Conservation (phyloP, 208 protist species). For the Endotrypanum monterogeii region DNA sequence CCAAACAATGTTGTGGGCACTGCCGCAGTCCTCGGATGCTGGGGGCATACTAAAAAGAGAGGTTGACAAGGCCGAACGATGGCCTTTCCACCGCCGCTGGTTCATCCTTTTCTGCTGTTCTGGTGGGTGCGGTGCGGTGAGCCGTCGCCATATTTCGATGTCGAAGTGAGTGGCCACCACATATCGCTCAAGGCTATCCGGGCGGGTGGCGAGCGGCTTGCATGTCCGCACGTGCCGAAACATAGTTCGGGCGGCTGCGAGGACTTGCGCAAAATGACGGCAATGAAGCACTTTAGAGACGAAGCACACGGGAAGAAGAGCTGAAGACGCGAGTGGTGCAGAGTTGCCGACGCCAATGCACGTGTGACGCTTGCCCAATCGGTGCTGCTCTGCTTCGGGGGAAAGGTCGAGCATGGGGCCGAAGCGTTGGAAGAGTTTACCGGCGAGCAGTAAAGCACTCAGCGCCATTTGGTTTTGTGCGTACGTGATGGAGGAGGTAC, state of each 20-base stretch:
- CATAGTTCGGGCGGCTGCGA: slow-evolving; percentile 30
- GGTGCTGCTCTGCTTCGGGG: not conserved
- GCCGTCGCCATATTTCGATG: not conserved
- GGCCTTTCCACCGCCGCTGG: not conserved
- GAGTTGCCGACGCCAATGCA: not conserved
- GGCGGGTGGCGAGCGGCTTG: slow-evolving; percentile 39
- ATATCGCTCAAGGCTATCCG: slow-evolving; percentile 60
- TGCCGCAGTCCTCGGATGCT: slow-evolving; percentile 33
- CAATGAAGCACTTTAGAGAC: slow-evolving; percentile 71
- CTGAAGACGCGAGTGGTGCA: not conserved
- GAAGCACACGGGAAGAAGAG: slow-evolving; percentile 43
- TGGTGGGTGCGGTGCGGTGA: not conserved
- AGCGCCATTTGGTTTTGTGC: slow-evolving; percentile 81
- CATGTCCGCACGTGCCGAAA: slow-evolving; percentile 47
- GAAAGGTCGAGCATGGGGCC: not conserved
- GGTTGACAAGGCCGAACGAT: not conserved
- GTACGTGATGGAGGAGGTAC: slow-evolving; percentile 70
- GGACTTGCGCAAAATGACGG: slow-evolving; percentile 41
- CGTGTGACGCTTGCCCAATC: not conserved
- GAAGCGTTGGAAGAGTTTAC: slow-evolving; percentile 43
- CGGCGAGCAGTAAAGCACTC: slow-evolving; percentile 50
- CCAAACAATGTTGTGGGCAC: slow-evolving; percentile 44
- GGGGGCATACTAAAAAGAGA: slow-evolving; percentile 52
- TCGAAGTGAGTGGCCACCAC: slow-evolving; percentile 49
- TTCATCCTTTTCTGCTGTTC: not conserved